Base-by-base conservation (phyloP, 1,139 yeast genomes). In the Hyphopichia khmerensis region DNA sequence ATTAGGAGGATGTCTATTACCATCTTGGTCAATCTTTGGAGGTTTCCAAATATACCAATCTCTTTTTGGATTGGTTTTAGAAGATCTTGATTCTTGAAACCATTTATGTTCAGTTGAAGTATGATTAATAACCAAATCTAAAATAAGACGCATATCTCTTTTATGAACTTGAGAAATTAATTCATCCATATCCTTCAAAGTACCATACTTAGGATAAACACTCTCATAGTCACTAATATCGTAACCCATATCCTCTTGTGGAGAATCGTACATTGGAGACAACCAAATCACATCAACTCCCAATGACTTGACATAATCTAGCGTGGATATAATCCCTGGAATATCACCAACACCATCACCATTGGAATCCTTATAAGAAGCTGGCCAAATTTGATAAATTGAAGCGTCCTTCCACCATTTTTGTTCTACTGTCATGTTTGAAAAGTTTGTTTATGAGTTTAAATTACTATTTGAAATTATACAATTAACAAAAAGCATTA, bases 181-280 rank as follows among this genome's bases (percentile, higher is more conserved):
- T 26, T 29, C 42, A 40, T 57, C 58, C 59, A 56, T 53, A 42
- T 55, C 60, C 37, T 50, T 55, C 43, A 55, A 32, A 11, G 60
- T 50, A 29, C 62, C 62, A 41, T 57, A 57, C 42, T 53, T 54
- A 14, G 58, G 56, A 48, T 57, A 54, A n/a, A 57, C 53, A 17
- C 36, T 48, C 43, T 55, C 55, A 46, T 57, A 57, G 51, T 57
- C 54, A 33, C 57, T 48, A 34, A 57, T 55, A 38, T 57, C 62
- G 46, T 57, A 57, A 6, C 62, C 62, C 62, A 57, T 57, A 41
- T 57, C 62, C 40, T 55, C 60, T 39, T 57, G 62, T 13, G 62
- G 62, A 4, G 59, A 55, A 44, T 57, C 60, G 44, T 41, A 57
- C 55, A 53, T 54, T n/a, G 62, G 62, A 23, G 56, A 51, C 43